phyloP scores from a whole-genome alignment of 2,329 filamentous ascomycete genomes.

The Neophaeococcomyces aloes region DNA sequence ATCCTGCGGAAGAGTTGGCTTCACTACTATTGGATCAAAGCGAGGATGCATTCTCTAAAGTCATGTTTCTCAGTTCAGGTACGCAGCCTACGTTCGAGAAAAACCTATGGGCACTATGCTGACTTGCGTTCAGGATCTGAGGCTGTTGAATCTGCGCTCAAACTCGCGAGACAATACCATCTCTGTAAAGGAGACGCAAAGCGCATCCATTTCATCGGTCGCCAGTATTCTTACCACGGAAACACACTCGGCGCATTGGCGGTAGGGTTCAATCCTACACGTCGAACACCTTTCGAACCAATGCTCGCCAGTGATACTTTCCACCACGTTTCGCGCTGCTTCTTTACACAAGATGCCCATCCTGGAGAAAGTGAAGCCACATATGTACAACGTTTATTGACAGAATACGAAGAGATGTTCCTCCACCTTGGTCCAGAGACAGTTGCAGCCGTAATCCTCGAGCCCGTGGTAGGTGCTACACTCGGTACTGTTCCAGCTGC shows the following conservation, averaged over 20 bases:
- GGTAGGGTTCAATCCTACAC: constrained; percentile 26
- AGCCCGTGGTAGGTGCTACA: constrained; percentile 39
- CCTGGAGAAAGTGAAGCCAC: constrained; percentile 28
- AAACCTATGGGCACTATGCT: too few species aligned
- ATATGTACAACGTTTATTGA: constrained; percentile 32
- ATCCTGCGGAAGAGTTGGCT: constrained; percentile 35
- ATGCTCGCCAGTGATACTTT: constrained; percentile 15
- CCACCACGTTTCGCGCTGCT: constrained; percentile 21
- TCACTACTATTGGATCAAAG: constrained; percentile 40
- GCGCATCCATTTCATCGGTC: constrained; percentile 33
- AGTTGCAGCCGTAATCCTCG: constrained; percentile 40
- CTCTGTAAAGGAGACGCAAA: constrained; percentile 27
- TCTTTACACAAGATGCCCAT: constrained; percentile 24
- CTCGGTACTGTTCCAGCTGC: constrained; percentile 43
- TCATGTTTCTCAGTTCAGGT: constrained; percentile 45
- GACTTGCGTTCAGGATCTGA: constrained; percentile 39
- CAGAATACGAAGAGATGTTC: constrained; percentile 41
- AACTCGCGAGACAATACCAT: constrained; percentile 40
- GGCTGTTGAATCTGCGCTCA: constrained; percentile 39
- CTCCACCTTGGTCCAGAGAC: constrained; percentile 34
- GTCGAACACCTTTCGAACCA: constrained; percentile 25
- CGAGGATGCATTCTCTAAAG: constrained; percentile 41
- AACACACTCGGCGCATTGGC: constrained; percentile 40
- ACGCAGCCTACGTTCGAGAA: background rate
- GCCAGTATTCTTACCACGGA: constrained; percentile 41